Base-by-base conservation (phyloP, 1,139 yeast genomes). In the Kodamaea fungicola region DNA sequence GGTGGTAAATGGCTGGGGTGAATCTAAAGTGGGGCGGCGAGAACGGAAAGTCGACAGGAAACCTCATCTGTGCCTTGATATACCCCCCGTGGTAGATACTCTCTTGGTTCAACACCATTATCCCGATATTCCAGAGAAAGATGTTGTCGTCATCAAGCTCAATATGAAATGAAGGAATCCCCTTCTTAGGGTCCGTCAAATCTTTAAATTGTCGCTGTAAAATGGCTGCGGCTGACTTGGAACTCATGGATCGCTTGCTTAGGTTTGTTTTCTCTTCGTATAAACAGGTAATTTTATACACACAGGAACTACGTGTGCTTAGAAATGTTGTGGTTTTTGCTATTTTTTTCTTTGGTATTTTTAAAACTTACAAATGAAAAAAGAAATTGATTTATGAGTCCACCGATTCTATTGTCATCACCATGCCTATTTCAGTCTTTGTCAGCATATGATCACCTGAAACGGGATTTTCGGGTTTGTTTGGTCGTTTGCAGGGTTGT, bases 1-100 rank as follows among this genome's bases (percentile, higher is more conserved):
- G 97, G 55, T 90, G 97, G 66, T 82, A 89, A 50, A 90, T 86
- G 39, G 96, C 85, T 9, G 97, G 96, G n/a, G 94, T 83, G 69
- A 90, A 90, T 52, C 94, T 73, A 66, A 89, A 90, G 33, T 83
- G 79, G 35, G 97, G 97, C 22, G 97, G 97, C 12, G 86, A 71
- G 59, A 78, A 90, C 2, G 97, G 97, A 64, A 83, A 90, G 61
- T 89, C 96, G 27, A 74, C 67, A 2, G 97, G 97, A 64, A 90
- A 90, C 50, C 84, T 73, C 95, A 90, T 87, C 60, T 87, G 95
- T 21, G 96, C 96, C 59, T 82, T 86, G 65, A 90, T 85, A 61
- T 86, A 90, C n/a, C 97, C 97, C 33, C 97, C 97, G 55, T 90
- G 89, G 65, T 87, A 90, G 52, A 86, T 83, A 22, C 96, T 86